Conservation (phyloP, 2,329 filamentous ascomycete genomes). For the Thielaviopsis populi region DNA sequence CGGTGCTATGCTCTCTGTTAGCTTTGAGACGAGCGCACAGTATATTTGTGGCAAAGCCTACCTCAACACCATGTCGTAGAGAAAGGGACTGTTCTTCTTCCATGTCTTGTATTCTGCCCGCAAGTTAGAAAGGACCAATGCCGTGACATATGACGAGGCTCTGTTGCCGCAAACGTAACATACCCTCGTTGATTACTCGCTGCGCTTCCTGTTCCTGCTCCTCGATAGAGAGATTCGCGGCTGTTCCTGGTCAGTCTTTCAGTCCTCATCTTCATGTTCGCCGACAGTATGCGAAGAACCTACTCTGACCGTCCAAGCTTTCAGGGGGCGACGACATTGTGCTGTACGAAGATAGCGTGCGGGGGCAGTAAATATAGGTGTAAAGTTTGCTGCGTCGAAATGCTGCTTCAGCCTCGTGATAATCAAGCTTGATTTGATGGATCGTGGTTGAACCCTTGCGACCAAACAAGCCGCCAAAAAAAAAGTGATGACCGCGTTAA, state of each 20-base stretch:
- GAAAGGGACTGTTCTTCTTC: conserved; percentile 98
- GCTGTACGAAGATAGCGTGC: neutral
- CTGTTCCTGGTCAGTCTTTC: conserved; percentile 17
- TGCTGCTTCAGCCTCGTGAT: conserved; percentile 2
- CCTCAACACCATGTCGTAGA: conserved; percentile 95
- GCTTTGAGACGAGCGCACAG: neutral
- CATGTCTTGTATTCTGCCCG: conserved; percentile 89
- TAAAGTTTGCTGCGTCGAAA: neutral
- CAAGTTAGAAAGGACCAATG: conserved; percentile 16
- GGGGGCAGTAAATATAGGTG: neutral
- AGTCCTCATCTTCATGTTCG: neutral
- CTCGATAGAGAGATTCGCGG: conserved; percentile 32
- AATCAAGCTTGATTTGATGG: neutral
- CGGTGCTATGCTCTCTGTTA: conserved; percentile 43
- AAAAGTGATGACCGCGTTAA: neutral
- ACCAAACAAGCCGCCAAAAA: neutral
- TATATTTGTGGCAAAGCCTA: conserved; percentile 22
- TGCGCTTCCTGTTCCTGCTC: conserved; percentile 61
- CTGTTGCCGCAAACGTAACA: neutral
- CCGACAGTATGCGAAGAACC: neutral
- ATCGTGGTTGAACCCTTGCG: neutral
- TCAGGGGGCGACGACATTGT: conserved; percentile 8
- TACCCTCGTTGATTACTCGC: conserved; percentile 88
- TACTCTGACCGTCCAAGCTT: conserved; percentile 15
- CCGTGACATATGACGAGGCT: neutral